Base-by-base conservation (phyloP, 441 rosid genomes). In the Kokia cookei region DNA sequence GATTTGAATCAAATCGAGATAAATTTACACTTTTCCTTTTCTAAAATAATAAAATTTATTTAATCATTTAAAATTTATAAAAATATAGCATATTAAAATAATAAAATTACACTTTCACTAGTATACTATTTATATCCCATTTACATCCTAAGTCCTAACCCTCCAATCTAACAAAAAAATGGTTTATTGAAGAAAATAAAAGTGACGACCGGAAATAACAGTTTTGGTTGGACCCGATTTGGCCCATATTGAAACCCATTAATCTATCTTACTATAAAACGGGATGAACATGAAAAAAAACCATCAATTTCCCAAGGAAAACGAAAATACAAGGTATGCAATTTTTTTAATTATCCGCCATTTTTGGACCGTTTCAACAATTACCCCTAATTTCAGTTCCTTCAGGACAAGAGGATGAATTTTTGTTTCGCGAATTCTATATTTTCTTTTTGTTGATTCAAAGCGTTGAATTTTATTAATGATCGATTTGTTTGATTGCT, bases 1-100 rank as follows among this genome's bases (percentile, higher is more conserved):
- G 6, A 1, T 32, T 32, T 6, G 5, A 4, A 4, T 32, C 1
- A 32, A 6, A 4, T 5, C 5, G 0, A 4, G 37, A 1, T 32
- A 32, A 32, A 32, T 4, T 32, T 32, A 32, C 0, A 32, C 1
- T 4, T 32, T 5, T 0, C 0, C 37, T 6, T 19, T 19, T 0
- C 37, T 1, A 4, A 32, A 32, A 32, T 32, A 6, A 32, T 32
- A 32, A 32, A 32, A 32, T 4, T 1, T 32, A 32, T 32, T 32
- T 5, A 32, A 32, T 32, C 6, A 4, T 32, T 32, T 32, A 32
- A 32, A 29, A 32, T 4, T 32, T 32, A 5, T 32, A 32, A 32
- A 32, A 32, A 32, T 32, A 32, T 32, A 32, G 0, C 37, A 4
- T 32, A 32, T 32, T 32, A 1, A 32, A 32, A 32, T 32, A 1